phyloP scores from a whole-genome alignment of 352 stramenopile genomes.

The Pythium sp. region DNA sequence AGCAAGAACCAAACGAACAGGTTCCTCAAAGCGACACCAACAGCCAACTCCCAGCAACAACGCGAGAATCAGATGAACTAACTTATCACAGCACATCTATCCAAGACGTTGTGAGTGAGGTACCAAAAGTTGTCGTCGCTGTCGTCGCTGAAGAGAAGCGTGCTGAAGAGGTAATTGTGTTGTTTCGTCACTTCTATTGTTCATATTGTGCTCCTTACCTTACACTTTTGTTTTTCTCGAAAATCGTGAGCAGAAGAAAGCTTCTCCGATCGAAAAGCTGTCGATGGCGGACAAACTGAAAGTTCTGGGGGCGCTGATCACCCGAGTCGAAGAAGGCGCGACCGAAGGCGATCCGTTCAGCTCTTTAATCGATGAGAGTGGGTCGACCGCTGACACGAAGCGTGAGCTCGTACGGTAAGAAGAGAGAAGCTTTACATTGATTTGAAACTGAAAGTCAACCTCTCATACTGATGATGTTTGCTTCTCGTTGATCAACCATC shows the following conservation, averaged over 20 bases:
- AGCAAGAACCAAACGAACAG: background rate
- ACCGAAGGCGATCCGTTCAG: slow-evolving; percentile 53
- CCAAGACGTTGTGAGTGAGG: background rate
- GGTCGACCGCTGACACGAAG: slow-evolving; percentile 56
- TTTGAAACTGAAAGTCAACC: background rate
- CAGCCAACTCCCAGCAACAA: background rate
- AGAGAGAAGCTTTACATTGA: background rate
- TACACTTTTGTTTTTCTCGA: background rate
- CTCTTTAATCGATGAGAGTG: slow-evolving; percentile 16
- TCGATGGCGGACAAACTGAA: slow-evolving; percentile 56
- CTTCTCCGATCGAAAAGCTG: slow-evolving; percentile 33
- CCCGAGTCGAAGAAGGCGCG: slow-evolving; percentile 59
- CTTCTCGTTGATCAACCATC: background rate
- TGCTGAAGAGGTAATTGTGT: slow-evolving; percentile 5
- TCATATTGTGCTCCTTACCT: background rate
- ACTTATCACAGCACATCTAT: background rate
- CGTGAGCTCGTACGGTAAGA: slow-evolving; percentile 63
- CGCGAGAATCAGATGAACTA: background rate
- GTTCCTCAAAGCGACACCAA: background rate
- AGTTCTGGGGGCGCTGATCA: slow-evolving; percentile 48
- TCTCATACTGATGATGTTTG: background rate
- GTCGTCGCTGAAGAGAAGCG: background rate
- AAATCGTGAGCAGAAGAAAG: background rate
- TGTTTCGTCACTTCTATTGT: background rate
- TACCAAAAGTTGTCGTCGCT: background rate